Conservation (phyloP, 306 rosid genomes). For the Rosa persica region DNA sequence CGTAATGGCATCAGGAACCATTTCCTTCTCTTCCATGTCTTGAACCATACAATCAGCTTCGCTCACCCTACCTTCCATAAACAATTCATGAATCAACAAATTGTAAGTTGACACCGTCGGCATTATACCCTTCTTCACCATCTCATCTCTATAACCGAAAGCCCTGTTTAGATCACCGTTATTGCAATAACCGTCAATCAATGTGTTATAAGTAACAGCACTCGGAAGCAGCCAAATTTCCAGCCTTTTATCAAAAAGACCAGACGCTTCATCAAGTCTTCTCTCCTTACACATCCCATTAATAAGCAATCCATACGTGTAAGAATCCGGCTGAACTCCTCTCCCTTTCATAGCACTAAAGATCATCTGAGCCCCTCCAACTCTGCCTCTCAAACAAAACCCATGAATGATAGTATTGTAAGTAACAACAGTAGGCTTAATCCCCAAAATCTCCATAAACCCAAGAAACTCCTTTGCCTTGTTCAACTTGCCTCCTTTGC, state of each 20-base stretch:
- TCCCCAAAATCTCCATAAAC: conserved; percentile 60
- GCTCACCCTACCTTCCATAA: conserved; percentile 57
- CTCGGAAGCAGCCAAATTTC: conserved; percentile 54
- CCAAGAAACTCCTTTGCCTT: conserved; percentile 70
- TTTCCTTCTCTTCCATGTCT: conserved; percentile 64
- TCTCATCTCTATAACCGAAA: conserved; percentile 59
- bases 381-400: conserved; percentile 53
- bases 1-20: conserved; percentile 64
- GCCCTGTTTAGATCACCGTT: conserved; percentile 69
- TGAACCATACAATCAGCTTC: conserved; percentile 57
- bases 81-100: conserved; percentile 74
- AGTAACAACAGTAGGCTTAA: conserved; percentile 62
- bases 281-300: conserved; percentile 62
- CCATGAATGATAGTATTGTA: conserved; percentile 73
- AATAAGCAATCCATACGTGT: conserved; percentile 64
- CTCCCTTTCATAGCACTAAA: conserved; percentile 49
- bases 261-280: conserved; percentile 62
- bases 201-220: conserved; percentile 65
- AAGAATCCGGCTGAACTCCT: conserved; percentile 64
- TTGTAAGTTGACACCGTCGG: conserved; percentile 67
- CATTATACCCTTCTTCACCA: conserved; percentile 51
- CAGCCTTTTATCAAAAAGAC: conserved; percentile 46
- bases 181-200: conserved; percentile 77
- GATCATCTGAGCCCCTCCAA: conserved; percentile 46
- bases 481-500: conserved; percentile 80